phyloP scores from a whole-genome alignment of 805 yeast species.

The Dipodascus albidus region DNA sequence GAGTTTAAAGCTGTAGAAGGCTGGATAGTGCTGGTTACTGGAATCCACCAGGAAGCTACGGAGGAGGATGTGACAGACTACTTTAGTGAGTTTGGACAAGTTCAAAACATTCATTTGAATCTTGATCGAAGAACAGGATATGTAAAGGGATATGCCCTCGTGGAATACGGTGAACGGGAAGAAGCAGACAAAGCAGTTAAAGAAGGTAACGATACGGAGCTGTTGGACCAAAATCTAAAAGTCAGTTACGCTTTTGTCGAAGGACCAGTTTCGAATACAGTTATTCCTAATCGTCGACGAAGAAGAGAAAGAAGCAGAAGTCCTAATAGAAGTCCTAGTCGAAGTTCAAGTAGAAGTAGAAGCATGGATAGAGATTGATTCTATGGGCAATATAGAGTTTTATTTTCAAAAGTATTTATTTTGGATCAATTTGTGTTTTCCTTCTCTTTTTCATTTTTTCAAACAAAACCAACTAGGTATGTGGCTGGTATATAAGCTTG shows the following conservation, averaged over 20 bases:
- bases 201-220: conserved; percentile 22
- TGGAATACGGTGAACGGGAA: conserved; percentile 25
- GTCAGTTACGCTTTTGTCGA: conserved; percentile 32
- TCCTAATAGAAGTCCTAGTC: conserved; percentile 3
- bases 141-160: conserved; percentile 32
- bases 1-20: conserved; percentile 30
- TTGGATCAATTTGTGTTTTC: background rate
- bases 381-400: background rate
- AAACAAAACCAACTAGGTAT: conserved; percentile 2
- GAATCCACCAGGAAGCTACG: conserved; percentile 34
- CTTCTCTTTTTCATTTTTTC: background rate
- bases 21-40: conserved; percentile 30
- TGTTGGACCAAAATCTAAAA: conserved; percentile 25
- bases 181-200: conserved; percentile 28
- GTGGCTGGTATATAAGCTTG: conserved; percentile 12
- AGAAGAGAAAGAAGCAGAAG: background rate
- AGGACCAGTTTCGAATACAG: conserved; percentile 8
- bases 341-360: background rate
- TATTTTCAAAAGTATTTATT: background rate
- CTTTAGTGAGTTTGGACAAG: conserved; percentile 31
- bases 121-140: conserved; percentile 34
- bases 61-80: conserved; percentile 34
- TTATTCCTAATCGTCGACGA: background rate
- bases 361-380: background rate
- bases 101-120: conserved; percentile 30